These are phyloP conservation scores for Tylopilus subfusipes DNA, from an alignment of 768 basidiomycete genomes.

Conservation along the genomic window DNA sequence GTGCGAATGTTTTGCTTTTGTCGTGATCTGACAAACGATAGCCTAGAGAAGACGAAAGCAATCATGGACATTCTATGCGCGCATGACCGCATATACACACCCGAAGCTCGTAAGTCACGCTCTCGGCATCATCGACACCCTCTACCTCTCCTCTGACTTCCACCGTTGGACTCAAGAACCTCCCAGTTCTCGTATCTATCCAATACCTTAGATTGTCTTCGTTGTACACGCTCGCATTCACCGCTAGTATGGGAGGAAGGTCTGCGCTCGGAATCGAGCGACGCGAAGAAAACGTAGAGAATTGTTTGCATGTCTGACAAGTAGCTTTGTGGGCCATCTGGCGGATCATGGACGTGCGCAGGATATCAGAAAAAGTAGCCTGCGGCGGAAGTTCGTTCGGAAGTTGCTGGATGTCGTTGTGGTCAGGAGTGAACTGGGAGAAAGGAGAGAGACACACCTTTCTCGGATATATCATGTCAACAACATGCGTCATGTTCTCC, in stretches of 20 bases:
- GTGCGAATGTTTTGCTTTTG: constrained; percentile 72
- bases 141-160: constrained; percentile 58
- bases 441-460: constrained; percentile 47
- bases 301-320: constrained; percentile 79
- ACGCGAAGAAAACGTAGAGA: constrained; percentile 65
- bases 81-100: constrained; percentile 42
- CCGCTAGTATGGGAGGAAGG: constrained; percentile 78
- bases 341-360: constrained; percentile 74
- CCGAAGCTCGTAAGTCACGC: constrained; percentile 65
- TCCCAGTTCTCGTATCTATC: constrained; percentile 49
- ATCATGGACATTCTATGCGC: not conserved
- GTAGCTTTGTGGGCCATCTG: constrained; percentile 83
- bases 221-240: constrained; percentile 81
- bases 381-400: constrained; percentile 38
- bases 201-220: constrained; percentile 73
- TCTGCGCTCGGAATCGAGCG: constrained; percentile 61
- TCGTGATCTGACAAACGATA: constrained; percentile 74
- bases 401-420: constrained; percentile 24
- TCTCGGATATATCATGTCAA: constrained; percentile 85
- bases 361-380: constrained; percentile 60
- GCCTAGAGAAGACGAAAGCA: constrained; percentile 44
- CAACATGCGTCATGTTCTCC: constrained; percentile 73
- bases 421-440: not conserved
- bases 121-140: constrained; percentile 53
- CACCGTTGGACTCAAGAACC: constrained; percentile 58